These are phyloP conservation scores for Saitozyma sp. DNA, from an alignment of 768 basidiomycete genomes.

Conservation along the genomic window DNA sequence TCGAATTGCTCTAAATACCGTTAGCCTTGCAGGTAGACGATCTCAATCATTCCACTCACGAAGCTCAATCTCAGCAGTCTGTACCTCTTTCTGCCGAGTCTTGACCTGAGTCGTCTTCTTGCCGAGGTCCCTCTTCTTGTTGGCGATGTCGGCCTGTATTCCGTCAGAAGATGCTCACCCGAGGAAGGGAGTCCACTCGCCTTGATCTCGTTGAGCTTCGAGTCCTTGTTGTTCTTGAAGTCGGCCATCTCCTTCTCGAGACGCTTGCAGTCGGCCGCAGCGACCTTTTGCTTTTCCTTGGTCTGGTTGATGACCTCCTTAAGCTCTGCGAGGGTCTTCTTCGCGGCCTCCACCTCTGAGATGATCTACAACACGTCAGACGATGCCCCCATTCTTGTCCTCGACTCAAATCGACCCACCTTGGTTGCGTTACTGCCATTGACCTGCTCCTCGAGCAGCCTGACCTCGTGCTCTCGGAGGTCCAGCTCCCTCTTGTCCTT, in stretches of 20 bases:
- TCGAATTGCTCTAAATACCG: constrained; percentile 70
- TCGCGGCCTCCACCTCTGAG: constrained; percentile 72
- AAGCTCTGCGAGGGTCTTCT: constrained; percentile 60
- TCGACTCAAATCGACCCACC: constrained; percentile 58
- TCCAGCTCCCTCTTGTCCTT: constrained; percentile 69
- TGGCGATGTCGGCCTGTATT: constrained; percentile 70
- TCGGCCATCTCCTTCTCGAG: constrained; percentile 97
- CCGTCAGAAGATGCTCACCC: constrained; percentile 3
- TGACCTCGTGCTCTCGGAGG: constrained; percentile 83
- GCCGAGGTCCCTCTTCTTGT: constrained; percentile 75
- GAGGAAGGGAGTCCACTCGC: constrained; percentile 54
- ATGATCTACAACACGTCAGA: constrained; percentile 61
- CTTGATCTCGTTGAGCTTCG: constrained; percentile 91
- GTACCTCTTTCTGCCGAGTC: constrained; percentile 81
- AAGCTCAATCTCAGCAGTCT: constrained; percentile 82
- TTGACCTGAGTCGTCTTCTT: constrained; percentile 81
- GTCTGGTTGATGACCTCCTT: constrained; percentile 56
- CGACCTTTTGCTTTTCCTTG: constrained; percentile 72
- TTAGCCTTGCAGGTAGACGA: background rate
- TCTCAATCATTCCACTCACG: constrained; percentile 58
- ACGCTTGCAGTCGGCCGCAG: constrained; percentile 74
- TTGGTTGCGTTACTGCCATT: constrained; percentile 84
- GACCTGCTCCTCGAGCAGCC: constrained; percentile 77
- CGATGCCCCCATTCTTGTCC: background rate
- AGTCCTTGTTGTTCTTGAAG: constrained; percentile 98